Evolutionary conservation across 768 basidiomycete species (phyloP), one percentile per base, ranked within the genome.

Genomic region (Kondoa subrosea): DNA sequence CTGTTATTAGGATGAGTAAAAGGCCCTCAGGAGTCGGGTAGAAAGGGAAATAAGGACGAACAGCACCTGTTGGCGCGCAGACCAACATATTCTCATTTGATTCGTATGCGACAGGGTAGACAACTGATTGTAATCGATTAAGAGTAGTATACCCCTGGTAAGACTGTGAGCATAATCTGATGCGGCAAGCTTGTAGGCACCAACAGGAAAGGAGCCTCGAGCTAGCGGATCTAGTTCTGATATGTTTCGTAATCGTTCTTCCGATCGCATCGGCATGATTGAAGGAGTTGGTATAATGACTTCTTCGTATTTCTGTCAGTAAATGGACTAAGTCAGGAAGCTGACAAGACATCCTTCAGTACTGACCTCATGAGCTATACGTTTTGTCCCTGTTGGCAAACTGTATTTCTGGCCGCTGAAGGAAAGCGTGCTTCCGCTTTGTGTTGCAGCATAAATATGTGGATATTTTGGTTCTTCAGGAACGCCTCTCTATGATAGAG

Each of bases 41-140:
- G 70, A n/a, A 31, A 57, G 40, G 21, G 8, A 21, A 50, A 21
- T 8, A 8, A 50, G 40, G 8, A 50, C 40, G 21, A 8, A 50
- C 40, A 72, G 95, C 93, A 81, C 95, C 95, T 71, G 95, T 99
- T 0, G 95, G 95, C 75, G 95, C 90, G 74, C 90, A 92, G 40
- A 99, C 82, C 29, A 99, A 84, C 80, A 99, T 83, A 75, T 99
- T 99, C 78, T 96, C 95, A 72, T 95, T 97, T 0, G 89, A 86
- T n/a, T 83, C 80, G 77, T 93, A 96, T 0, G 92, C 95, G 1
- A 88, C 89, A 0, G 87, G 86, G 78, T 87, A 96, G 25, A 97
- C 86, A 69, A 96, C 90, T 0, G 90, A 92, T 75, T 99, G 95
- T 68, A 99, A 87, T 71, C 95, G 83, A 76, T 99, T 99, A 71